A percentile compares a stretch with the other conserved stretches of the same genome.
Evolutionary conservation across 345 rosid species (phyloP).

Genomic region (Bruguiera sexangula): DNA sequence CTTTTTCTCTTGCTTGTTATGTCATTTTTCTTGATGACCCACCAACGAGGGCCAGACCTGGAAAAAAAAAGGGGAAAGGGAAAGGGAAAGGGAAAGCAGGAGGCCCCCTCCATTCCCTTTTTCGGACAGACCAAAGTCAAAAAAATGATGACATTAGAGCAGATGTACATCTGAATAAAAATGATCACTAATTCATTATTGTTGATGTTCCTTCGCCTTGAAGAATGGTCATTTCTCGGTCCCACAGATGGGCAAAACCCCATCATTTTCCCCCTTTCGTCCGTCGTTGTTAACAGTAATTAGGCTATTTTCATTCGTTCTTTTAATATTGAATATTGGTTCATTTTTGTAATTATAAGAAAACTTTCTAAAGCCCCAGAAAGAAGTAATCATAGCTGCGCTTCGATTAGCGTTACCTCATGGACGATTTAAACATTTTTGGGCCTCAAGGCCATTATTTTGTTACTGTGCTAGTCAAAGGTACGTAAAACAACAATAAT

Average conservation of each 20-base stretch:
- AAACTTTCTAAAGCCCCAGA: constrained; percentile 1
- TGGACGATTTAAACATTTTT: not conserved
- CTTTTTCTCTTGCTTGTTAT: not conserved
- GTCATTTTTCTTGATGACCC: not conserved
- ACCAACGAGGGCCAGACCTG: constrained; percentile 1
- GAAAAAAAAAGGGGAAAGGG: too few species aligned
- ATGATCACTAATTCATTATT: constrained; percentile 22
- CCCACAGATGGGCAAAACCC: not conserved
- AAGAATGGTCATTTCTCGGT: constrained; percentile 22
- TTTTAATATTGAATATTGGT: not conserved
- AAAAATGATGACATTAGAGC: not conserved
- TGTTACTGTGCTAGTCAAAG: not conserved
- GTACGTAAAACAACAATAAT: not conserved
- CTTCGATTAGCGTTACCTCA: not conserved
- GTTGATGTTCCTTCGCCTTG: constrained; percentile 20
- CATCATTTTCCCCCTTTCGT: not conserved
- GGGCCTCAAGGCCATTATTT: constrained; percentile 6
- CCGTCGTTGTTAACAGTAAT: not conserved
- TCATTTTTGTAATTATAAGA: not conserved
- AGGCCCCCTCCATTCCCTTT: too few species aligned
- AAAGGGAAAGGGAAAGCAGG: too few species aligned
- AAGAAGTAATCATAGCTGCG: constrained; percentile 2
- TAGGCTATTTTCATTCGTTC: not conserved
- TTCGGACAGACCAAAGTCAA: too few species aligned
- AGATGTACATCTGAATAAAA: constrained; percentile 5